A percentile compares a stretch with the other conserved stretches of the same genome.
Conservation (phyloP, 345 rosid species). For the Dipteronia dyeriana region DNA sequence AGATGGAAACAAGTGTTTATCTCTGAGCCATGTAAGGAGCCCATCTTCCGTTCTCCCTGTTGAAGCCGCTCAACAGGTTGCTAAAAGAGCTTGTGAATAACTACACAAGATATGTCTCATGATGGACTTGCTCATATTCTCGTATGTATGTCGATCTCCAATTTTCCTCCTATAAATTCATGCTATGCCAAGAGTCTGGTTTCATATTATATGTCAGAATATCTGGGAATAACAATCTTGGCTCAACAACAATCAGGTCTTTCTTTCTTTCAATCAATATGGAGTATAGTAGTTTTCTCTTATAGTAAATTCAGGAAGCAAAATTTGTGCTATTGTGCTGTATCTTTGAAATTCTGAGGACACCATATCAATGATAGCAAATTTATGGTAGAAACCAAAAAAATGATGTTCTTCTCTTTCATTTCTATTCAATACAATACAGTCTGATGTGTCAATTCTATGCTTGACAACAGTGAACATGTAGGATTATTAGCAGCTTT, state of each 20-base stretch:
- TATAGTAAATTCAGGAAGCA: slow-evolving; percentile 1
- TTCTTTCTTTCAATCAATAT: not conserved
- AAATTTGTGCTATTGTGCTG: slow-evolving; percentile 18
- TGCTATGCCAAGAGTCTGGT: slow-evolving; percentile 14
- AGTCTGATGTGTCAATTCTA: too few relatives aligned
- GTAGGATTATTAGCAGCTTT: too few relatives aligned
- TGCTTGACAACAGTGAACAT: too few relatives aligned
- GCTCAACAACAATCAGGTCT: not conserved
- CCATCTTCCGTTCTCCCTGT: slow-evolving; percentile 6
- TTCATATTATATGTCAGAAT: not conserved
- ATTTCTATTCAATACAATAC: too few relatives aligned
- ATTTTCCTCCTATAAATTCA: slow-evolving; percentile 4
- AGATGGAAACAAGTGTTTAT: slow-evolving; percentile 13
- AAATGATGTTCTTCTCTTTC: too few relatives aligned
- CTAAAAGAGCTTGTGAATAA: slow-evolving; percentile 15
- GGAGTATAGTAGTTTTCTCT: slow-evolving; percentile 4
- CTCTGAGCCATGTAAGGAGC: slow-evolving; percentile 1
- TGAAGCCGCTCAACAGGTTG: slow-evolving; percentile 11
- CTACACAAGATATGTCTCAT: not conserved
- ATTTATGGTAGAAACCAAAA: too few relatives aligned
- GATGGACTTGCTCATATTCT: not conserved
- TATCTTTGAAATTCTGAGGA: slow-evolving; percentile 14
- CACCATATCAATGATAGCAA: slow-evolving; percentile 17
- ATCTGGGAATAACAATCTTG: slow-evolving; percentile 8
- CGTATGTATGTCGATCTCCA: not conserved